phyloP scores from a whole-genome alignment of 371 early-diverging fungal species.

The Mucor indicus region DNA sequence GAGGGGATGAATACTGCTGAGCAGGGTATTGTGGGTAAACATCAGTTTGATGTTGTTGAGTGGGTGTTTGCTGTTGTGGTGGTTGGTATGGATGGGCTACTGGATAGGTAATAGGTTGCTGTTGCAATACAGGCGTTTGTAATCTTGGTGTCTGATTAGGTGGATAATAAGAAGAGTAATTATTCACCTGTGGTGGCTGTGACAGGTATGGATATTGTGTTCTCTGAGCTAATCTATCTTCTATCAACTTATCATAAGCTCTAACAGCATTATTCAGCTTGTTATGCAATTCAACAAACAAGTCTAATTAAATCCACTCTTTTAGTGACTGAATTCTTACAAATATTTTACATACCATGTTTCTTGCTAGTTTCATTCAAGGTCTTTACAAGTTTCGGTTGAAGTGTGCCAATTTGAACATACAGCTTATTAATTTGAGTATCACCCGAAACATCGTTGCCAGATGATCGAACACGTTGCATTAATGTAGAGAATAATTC shows the following conservation, averaged over 20 bases:
- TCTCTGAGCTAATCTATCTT: conserved; percentile 55
- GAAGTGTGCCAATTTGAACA: conserved; percentile 67
- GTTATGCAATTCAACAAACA: conserved; percentile 63
- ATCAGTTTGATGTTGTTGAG: no score
- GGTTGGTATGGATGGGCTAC: background rate
- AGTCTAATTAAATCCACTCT: background rate
- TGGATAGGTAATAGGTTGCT: background rate
- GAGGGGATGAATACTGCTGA: background rate
- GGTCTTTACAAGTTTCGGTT: conserved; percentile 66
- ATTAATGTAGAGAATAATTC: conserved; percentile 65
- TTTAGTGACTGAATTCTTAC: conserved; percentile 12
- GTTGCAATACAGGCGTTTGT: no score
- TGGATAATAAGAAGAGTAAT: no score
- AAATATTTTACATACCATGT: conserved; percentile 26
- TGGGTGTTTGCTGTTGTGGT: background rate
- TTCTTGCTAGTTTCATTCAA: conserved; percentile 65
- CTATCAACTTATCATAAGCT: conserved; percentile 77
- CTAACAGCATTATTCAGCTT: conserved; percentile 74
- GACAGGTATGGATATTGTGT: no score
- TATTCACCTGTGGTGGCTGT: no score
- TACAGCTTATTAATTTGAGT: conserved; percentile 67
- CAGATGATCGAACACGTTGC: conserved; percentile 52
- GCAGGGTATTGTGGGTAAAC: background rate
- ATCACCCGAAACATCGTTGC: conserved; percentile 60
- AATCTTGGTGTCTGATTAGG: no score